Conservation (phyloP, 805 yeast species). For the Metschnikowia arizonensis region DNA sequence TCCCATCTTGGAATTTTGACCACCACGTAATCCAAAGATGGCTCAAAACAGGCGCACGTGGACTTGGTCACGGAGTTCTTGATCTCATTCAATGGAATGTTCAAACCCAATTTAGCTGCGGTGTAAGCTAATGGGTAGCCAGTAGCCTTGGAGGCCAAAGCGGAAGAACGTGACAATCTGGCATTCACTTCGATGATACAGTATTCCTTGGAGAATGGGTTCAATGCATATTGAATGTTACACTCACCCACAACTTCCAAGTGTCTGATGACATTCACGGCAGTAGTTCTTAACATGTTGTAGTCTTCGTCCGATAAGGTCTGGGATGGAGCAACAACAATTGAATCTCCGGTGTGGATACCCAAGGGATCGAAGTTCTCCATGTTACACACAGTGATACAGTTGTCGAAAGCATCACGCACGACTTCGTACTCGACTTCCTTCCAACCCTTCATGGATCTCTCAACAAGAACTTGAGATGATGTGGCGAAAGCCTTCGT, state of each 20-base stretch:
- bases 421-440: slow-evolving; percentile 98
- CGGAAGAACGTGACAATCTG: slow-evolving; percentile 96
- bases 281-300: slow-evolving; percentile 96
- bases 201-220: slow-evolving; percentile 90
- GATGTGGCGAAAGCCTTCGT: slow-evolving; percentile 90
- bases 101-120: slow-evolving; percentile 94
- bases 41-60: slow-evolving; percentile 96
- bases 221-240: slow-evolving; percentile 93
- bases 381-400: slow-evolving; percentile 99
- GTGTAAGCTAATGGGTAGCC: slow-evolving; percentile 98
- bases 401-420: slow-evolving; percentile 93
- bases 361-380: slow-evolving; percentile 98
- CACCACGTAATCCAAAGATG: slow-evolving; percentile 93
- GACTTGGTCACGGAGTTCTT: slow-evolving; percentile 90
- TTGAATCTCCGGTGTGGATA: slow-evolving; percentile 98
- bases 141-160: slow-evolving; percentile 97
- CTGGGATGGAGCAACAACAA: slow-evolving; percentile 98
- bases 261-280: slow-evolving; percentile 94
- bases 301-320: slow-evolving; percentile 95
- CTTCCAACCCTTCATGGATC: slow-evolving; percentile 98
- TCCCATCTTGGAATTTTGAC: slow-evolving; percentile 99
- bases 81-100: slow-evolving; percentile 86
- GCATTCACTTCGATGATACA: slow-evolving; percentile 98
- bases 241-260: slow-evolving; percentile 99
- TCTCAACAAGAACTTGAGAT: slow-evolving; percentile 93